Percentiles rank a stretch among this genome's conserved stretches.
These are phyloP conservation scores for Penicillium sumatraense DNA, from an alignment of 2,329 filamentous ascomycete genomes.

Conservation along the genomic window DNA sequence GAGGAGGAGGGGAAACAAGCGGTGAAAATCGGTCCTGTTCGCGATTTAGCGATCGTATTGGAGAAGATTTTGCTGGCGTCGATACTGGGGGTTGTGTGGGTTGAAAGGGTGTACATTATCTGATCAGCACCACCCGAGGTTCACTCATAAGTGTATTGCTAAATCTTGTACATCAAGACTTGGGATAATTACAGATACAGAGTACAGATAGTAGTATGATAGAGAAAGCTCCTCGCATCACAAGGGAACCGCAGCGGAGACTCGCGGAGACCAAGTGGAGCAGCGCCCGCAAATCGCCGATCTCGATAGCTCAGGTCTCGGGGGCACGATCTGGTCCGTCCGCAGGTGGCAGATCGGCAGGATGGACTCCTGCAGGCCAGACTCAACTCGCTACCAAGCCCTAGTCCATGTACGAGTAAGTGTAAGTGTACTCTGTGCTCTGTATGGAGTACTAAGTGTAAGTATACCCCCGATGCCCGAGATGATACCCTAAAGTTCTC, in stretches of 20 bases:
- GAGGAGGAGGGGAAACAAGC: conserved; percentile 4
- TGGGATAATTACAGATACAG: not conserved
- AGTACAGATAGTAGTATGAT: too few species aligned
- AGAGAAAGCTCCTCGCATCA: not conserved
- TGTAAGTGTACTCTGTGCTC: too few species aligned
- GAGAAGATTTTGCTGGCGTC: not conserved
- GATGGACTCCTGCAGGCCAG: conserved; percentile 9
- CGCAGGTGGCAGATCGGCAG: conserved; percentile 27
- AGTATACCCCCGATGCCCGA: not conserved
- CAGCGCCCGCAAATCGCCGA: conserved; percentile 27
- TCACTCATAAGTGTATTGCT: not conserved
- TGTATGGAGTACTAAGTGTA: too few species aligned
- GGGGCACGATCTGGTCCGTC: conserved; percentile 30
- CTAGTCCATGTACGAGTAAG: not conserved
- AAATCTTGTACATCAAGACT: too few species aligned
- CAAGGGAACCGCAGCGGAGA: conserved; percentile 14
- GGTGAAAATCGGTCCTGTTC: not conserved
- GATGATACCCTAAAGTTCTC: not conserved
- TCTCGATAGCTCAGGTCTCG: conserved; percentile 23
- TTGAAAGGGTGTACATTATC: not conserved
- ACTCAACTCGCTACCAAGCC: not conserved
- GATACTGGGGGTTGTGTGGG: not conserved
- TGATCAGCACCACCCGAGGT: not conserved
- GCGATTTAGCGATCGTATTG: not conserved
- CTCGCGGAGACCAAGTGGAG: conserved; percentile 24